Evolutionary conservation across 352 stramenopile species (phyloP), one percentile per base, ranked within the genome.

Genomic region (Halophytophthora polymorphica): DNA sequence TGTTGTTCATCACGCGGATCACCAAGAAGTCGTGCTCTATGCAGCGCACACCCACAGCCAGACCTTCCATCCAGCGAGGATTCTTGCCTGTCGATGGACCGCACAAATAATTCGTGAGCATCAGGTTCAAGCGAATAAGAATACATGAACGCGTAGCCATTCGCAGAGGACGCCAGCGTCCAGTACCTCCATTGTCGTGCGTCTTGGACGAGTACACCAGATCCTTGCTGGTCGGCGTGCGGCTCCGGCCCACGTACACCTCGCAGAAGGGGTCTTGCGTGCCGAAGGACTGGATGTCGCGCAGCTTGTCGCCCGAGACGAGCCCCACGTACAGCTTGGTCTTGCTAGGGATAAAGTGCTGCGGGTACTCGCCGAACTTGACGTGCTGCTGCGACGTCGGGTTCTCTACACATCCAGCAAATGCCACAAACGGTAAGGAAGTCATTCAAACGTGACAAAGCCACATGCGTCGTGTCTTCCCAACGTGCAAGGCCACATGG

Each of bases 11-110:
- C 19, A 90, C 75, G 12, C 80, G 80, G 57, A 90, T 71, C 46
- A 81, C 72, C n/a, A 90, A 59, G 53, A 77, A 88, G 38, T 88
- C 75, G 56, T 90, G 80, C 53, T 90, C 77, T 51, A 90, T 90
- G 65, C 80, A 90, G 12, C 77, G 72, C n/a, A 88, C 59, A 14
- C 58, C 64, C 19, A 70, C 65, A 0, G 73, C 76, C 17, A 90
- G 54, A 15, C 72, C 77, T 50, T 90, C 80, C 42, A 88, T 85
- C 80, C 80, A 90, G 13, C 64, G 66, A 38, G 80, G 80, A 46
- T 90, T 86, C 53, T 90, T 90, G 57, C 79, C 79, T 84, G 33
- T 29, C 7, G 13, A 3, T 15, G 4, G 15, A 53, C 18, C 14
- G 34, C 21, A 4, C 15, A 17, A 23, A 8, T 0, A 19, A 35